Percentiles rank a stretch among this genome's conserved stretches.
Conservation (phyloP, 495 filamentous ascomycete species). For the Podospora bellae-mahoneyi region DNA sequence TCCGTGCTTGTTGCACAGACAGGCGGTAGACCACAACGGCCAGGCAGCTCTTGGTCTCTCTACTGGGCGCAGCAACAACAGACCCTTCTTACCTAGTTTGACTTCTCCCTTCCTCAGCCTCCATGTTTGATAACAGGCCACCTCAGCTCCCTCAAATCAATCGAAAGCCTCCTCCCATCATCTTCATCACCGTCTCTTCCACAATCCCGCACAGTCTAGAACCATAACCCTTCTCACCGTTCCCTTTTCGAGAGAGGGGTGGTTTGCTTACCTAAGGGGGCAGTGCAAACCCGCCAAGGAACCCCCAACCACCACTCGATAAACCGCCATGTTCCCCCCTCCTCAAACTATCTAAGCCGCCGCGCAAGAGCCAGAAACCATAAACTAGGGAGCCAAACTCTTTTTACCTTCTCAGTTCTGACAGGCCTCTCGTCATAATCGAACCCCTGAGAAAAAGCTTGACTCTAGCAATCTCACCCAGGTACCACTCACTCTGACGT, state of each 20-base stretch:
- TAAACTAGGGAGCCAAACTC: background rate
- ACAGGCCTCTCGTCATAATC: too few species aligned
- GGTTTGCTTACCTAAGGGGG: conserved; percentile 1
- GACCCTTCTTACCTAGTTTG: background rate
- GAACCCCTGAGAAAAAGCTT: background rate
- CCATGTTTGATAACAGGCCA: background rate
- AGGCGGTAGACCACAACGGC: background rate
- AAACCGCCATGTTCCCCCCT: background rate
- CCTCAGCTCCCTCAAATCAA: background rate
- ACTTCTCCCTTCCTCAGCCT: background rate
- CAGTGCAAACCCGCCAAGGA: conserved; percentile 11
- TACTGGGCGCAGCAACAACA: background rate
- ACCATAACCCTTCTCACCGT: background rate
- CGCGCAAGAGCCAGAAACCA: background rate
- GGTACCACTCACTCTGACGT: background rate
- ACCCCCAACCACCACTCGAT: background rate
- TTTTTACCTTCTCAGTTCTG: too few species aligned
- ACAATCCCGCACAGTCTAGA: background rate
- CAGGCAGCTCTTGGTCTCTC: background rate
- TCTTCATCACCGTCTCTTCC: background rate
- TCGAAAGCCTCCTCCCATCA: background rate
- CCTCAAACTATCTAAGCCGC: background rate
- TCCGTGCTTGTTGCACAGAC: background rate
- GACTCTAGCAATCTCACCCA: background rate
- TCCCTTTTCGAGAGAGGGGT: background rate